Conservation (phyloP, 768 basidiomycete species). For the Trametes meyenii region DNA sequence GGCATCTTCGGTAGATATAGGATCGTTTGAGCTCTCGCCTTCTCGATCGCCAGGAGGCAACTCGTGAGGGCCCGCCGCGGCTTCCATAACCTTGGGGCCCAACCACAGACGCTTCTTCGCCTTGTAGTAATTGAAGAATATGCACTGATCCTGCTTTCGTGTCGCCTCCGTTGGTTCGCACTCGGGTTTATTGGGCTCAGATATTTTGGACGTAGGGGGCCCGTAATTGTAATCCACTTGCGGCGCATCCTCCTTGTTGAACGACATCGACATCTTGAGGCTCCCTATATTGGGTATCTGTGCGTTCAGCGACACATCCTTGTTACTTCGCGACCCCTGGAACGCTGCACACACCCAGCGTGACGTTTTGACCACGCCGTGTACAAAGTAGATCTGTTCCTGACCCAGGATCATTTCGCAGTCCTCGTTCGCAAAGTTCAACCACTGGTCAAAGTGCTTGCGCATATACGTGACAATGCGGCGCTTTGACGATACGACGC, state of each 20-base stretch:
- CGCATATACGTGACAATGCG: constrained; percentile 19
- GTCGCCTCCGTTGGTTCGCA: background rate
- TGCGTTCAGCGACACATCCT: background rate
- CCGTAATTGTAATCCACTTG: constrained; percentile 3
- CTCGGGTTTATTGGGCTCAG: background rate
- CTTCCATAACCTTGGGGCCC: background rate
- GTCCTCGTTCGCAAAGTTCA: constrained; percentile 8
- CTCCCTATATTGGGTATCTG: background rate
- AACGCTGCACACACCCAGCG: background rate
- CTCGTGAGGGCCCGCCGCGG: constrained; percentile 19
- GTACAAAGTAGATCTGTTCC: constrained; percentile 11
- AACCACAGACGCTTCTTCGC: constrained; percentile 6
- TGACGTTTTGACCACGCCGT: constrained; percentile 18
- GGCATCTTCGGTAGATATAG: background rate
- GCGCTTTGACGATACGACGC: background rate
- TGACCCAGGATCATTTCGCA: constrained; percentile 6
- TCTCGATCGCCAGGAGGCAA: background rate
- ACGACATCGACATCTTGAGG: background rate
- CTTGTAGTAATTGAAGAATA: constrained; percentile 25
- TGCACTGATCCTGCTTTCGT: constrained; percentile 11
- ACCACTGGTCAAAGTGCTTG: constrained; percentile 14
- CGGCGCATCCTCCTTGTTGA: background rate
- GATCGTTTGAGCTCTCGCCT: background rate
- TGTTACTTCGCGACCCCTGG: background rate
- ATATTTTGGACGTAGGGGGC: background rate